Percentiles rank a stretch among this genome's conserved stretches.
These are phyloP conservation scores for Castanopsis chinensis DNA, from an alignment of 306 rosid species.

Conservation along the genomic window DNA sequence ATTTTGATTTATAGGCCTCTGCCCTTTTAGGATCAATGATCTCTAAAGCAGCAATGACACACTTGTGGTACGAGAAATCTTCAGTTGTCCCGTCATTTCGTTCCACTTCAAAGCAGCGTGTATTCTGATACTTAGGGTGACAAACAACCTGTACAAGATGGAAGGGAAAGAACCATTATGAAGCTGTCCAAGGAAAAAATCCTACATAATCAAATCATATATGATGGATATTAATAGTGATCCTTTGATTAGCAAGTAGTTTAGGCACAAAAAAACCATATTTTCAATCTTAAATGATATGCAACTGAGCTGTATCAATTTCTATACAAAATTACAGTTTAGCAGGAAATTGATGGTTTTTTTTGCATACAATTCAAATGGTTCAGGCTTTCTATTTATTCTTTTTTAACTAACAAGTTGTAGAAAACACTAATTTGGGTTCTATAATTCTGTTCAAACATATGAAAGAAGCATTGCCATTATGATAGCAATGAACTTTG, in stretches of 20 bases:
- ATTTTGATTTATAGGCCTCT: constrained; percentile 38
- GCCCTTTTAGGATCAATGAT: constrained; percentile 59
- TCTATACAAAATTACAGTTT: not conserved
- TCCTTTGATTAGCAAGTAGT: not conserved
- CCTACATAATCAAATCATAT: not conserved
- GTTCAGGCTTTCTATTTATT: not conserved
- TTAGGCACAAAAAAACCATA: not conserved
- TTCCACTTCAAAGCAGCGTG: constrained; percentile 69
- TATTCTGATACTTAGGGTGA: constrained; percentile 48
- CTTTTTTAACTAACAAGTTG: not conserved
- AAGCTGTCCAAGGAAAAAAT: not conserved
- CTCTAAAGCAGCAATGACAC: constrained; percentile 65
- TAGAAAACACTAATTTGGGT: not conserved
- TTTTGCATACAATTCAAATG: not conserved
- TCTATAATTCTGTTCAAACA: not conserved
- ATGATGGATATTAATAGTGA: not conserved
- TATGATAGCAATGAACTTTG: no score
- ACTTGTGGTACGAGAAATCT: constrained; percentile 85
- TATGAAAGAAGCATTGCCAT: no score
- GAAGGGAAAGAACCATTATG: constrained; percentile 2
- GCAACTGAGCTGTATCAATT: not conserved
- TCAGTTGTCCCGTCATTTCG: constrained; percentile 68
- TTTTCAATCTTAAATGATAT: not conserved
- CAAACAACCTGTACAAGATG: constrained; percentile 51
- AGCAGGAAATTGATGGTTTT: not conserved